Evolutionary conservation across 2,329 filamentous ascomycete genomes (phyloP).

Genomic region (Ophiosphaerella korrae): DNA sequence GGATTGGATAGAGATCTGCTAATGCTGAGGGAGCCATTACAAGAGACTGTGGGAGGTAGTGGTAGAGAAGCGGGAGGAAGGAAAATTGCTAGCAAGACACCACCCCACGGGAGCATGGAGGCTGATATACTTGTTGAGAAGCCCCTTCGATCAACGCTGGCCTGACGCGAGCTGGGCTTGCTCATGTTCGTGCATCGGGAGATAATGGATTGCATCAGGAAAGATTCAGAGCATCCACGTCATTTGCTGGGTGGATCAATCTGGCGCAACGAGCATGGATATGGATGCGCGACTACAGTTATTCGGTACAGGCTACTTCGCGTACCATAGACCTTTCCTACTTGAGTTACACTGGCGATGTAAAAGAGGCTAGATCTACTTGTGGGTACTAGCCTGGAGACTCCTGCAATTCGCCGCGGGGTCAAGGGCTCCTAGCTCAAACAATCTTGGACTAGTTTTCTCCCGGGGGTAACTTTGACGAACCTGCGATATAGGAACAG

Average conservation of each 20-base stretch:
- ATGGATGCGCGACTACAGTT: slow-evolving; percentile 35
- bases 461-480: slow-evolving; percentile 35
- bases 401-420: slow-evolving; percentile 19
- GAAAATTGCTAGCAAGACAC: slow-evolving; percentile 34
- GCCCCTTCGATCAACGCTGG: slow-evolving; percentile 33
- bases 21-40: slow-evolving; percentile 50
- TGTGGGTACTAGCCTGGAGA: slow-evolving; percentile 29
- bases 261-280: slow-evolving; percentile 43
- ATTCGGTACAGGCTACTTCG: slow-evolving; percentile 36
- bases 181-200: slow-evolving; percentile 44
- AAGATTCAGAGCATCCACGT: slow-evolving; percentile 40
- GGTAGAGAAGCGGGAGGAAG: slow-evolving; percentile 26
- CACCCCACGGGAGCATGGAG: slow-evolving; percentile 47
- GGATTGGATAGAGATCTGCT: slow-evolving; percentile 47
- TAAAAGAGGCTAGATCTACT: slow-evolving; percentile 42
- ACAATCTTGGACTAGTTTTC: slow-evolving; percentile 31
- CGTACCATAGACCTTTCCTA: slow-evolving; percentile 43
- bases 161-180: slow-evolving; percentile 35
- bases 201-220: slow-evolving; percentile 43
- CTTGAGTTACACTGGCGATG: slow-evolving; percentile 38
- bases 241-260: slow-evolving; percentile 48
- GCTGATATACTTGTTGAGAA: slow-evolving; percentile 45
- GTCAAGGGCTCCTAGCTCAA: slow-evolving; percentile 13
- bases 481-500: slow-evolving; percentile 22
- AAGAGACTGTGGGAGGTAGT: slow-evolving; percentile 30